Base-by-base conservation (phyloP, 2,329 filamentous ascomycete species). In the Trichoderma sp. region DNA sequence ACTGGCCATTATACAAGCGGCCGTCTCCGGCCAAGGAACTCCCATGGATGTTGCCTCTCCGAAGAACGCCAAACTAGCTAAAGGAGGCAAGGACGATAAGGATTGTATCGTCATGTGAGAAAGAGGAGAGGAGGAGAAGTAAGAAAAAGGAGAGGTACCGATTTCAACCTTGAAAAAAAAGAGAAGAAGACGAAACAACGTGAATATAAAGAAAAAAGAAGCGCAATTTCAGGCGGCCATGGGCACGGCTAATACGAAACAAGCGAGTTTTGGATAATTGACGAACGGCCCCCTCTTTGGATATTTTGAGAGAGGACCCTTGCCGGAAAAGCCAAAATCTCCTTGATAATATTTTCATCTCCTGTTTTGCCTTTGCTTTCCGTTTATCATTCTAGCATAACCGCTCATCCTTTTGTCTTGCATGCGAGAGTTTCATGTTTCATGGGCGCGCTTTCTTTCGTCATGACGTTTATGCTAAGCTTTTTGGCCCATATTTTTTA, bases 1-100 rank as follows among this genome's bases (percentile, higher is more conserved):
- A 31, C 85, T 99, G 65, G 89, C 91, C 24, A 92, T 94, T 52
- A 99, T 99, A 71, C 88, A 92, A 71, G 91, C 92, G 10, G 95
- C 96, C 13, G 92, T 94, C 35, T 87, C 84, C 72, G 86, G 86
- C 29, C 74, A 78, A 35, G 85, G 85, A 6, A 85, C 79, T 1
- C 84, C 86, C 0, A 88, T 87, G 85, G 86, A 87, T 10, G 85
- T 87, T 16, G 85, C 80, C 14, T 79, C 86, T n/a, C 81, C 85
- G 5, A 82, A 83, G 37, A 83, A 79, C 71, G 81, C 79, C 70
- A 88, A 87, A 75, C 81, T 85, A 72, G 82, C 80, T 76, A 88
- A 87, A 75, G 79, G 74, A 29, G 77, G 72, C 33, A 83, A 81
- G 66, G 83, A 86, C 68, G 85, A 88, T 70, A 87, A 86, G 77